Base-by-base conservation (phyloP, 139 green algal genomes). In the Dunaliella primolecta region DNA sequence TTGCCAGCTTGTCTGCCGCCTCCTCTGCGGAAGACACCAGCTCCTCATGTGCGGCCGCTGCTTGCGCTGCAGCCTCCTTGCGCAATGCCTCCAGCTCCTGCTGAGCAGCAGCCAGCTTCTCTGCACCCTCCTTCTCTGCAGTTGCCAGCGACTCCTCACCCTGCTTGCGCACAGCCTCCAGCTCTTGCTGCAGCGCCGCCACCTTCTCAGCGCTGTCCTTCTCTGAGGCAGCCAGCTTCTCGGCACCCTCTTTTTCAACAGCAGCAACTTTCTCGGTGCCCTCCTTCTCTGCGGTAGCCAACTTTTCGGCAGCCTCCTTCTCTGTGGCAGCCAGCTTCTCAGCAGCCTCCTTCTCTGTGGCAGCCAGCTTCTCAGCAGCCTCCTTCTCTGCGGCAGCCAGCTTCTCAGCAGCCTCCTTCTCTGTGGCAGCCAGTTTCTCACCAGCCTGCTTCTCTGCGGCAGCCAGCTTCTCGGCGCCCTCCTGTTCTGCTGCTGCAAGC, bases 1-100 rank as follows among this genome's bases (percentile, higher is more conserved):
- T 30, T 27, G 21, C n/a, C 21, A 82, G 77, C 77, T 82, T 82
- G 35, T 34, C 77, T 33, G 77, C 77, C 31, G 77, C 77, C 77
- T 82, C 77, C 77, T 64, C 77, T 33, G 46, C 37, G 1, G n/a
- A 32, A 33, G 11, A 56, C 20, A 29, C 57, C 15, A 86, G 82
- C 20, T 75, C 20, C 2, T 55, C 31, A 32, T 46, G 57, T 64
- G 33, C 20, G 38, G 77, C 21, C 46, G 25, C 27, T 3, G 74
- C 56, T 31, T 83, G 55, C 56, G 77, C 36, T 35, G 36, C 35
- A 24, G 36, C 31, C 81, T 84, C 56, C 57, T 37, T 29, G n/a
- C 32, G 0, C 1, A 36, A 33, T 3, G 77, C 36, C 77, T 64
- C 21, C 33, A 30, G 77, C 77, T 34, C 77, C 34, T 81, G 33